Evolutionary conservation across 306 rosid species (phyloP).

Genomic region (Corylus americana): DNA sequence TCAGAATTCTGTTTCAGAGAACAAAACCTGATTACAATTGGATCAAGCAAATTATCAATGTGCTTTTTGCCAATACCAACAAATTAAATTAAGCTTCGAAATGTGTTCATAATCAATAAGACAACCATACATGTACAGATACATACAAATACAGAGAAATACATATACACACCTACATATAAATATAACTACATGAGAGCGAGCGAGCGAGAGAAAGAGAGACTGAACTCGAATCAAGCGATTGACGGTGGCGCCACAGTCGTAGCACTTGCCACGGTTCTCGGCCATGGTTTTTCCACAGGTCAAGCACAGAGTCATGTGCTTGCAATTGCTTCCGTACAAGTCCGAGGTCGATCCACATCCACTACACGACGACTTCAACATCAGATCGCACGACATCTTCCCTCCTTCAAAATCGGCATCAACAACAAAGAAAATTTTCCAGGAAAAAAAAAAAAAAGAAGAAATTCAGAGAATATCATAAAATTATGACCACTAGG

Average conservation of each 20-base stretch:
- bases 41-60: neutral
- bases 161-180: neutral
- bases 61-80: neutral
- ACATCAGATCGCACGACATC: constrained; percentile 60
- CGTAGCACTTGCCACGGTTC: constrained; percentile 66
- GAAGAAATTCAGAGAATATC: neutral
- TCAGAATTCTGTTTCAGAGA: neutral
- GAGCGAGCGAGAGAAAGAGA: constrained; percentile 12
- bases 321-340: constrained; percentile 97
- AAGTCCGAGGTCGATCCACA: constrained; percentile 77
- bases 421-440: constrained; percentile 1
- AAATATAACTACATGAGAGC: neutral
- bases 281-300: constrained; percentile 89
- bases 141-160: neutral
- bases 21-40: neutral
- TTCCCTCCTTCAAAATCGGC: constrained; percentile 13
- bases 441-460: neutral
- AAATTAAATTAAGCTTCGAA: neutral
- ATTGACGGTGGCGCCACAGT: constrained; percentile 68
- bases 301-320: constrained; percentile 77
- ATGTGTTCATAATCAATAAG: neutral
- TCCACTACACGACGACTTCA: constrained; percentile 72
- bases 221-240: constrained; percentile 79
- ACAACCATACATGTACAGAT: too few relatives aligned
- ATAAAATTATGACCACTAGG: neutral